Conservation (phyloP, 2,329 filamentous ascomycete genomes). For the Dendryphion nanum region DNA sequence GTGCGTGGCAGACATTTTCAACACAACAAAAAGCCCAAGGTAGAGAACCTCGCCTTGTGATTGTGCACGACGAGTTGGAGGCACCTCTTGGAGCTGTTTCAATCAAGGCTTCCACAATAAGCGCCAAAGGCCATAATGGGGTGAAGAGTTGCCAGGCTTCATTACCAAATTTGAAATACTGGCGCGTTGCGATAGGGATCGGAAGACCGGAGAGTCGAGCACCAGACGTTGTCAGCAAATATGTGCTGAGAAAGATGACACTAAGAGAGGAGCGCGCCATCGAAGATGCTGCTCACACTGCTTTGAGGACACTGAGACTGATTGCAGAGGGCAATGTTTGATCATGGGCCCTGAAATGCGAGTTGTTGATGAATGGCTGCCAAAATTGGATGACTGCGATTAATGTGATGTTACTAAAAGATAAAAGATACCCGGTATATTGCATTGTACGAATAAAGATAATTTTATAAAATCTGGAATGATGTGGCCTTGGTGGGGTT, state of each 20-base stretch:
- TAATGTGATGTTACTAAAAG: too few relatives aligned
- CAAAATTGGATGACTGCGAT: too few relatives aligned
- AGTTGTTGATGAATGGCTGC: too few relatives aligned
- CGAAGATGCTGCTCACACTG: conserved; percentile 47
- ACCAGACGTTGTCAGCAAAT: conserved; percentile 65
- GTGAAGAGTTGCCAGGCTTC: conserved; percentile 41
- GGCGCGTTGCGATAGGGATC: conserved; percentile 79
- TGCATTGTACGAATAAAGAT: too few relatives aligned
- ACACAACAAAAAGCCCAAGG: conserved; percentile 9
- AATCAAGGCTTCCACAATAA: conserved; percentile 58
- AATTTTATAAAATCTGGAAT: too few relatives aligned
- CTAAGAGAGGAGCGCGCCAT: conserved; percentile 40
- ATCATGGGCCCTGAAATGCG: too few relatives aligned
- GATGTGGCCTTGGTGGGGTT: too few relatives aligned
- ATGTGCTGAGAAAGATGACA: conserved; percentile 72
- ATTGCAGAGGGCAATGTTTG: conserved; percentile 42
- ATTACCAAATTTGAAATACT: conserved; percentile 40
- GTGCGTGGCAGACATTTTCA: conserved; percentile 60
- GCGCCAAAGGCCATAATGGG: conserved; percentile 46
- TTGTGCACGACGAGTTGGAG: conserved; percentile 90
- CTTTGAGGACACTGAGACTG: conserved; percentile 53
- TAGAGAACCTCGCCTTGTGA: conserved; percentile 58
- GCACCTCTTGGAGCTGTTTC: conserved; percentile 65
- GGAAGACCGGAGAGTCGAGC: conserved; percentile 74
- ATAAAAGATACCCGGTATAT: too few relatives aligned